Evolutionary conservation across 2,329 filamentous ascomycete genomes (phyloP).

Genomic region (Exophiala calicioides): DNA sequence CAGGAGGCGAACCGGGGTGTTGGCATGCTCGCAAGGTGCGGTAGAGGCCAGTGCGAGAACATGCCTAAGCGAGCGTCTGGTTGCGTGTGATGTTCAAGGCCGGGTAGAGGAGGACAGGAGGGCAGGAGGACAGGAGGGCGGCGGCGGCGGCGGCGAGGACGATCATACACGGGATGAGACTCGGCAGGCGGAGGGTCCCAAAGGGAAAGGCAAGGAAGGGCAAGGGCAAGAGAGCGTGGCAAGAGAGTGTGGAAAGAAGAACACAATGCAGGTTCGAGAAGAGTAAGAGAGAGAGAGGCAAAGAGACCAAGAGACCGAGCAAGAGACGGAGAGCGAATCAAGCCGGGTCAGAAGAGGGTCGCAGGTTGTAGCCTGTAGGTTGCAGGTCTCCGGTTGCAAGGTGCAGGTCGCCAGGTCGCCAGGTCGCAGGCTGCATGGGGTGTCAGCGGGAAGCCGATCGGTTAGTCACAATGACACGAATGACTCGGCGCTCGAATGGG

Average conservation of each 20-base stretch:
- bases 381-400: too few species aligned
- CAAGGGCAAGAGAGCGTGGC: constrained; percentile 16
- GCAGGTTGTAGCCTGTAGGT: too few species aligned
- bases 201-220: constrained; percentile 10
- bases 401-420: too few species aligned
- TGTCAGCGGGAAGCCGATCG: constrained; percentile 2
- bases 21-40: constrained; percentile 22
- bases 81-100: neutral
- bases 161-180: constrained; percentile 2
- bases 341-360: constrained; percentile 6
- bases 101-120: constrained; percentile 1
- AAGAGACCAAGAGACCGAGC: neutral
- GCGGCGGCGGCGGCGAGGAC: constrained; percentile 1
- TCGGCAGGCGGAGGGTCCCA: constrained; percentile 2
- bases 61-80: constrained; percentile 23
- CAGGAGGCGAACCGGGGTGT: constrained; percentile 14
- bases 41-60: constrained; percentile 18
- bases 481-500: too few species aligned
- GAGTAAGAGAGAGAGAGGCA: constrained; percentile 8
- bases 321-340: neutral
- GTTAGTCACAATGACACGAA: too few species aligned
- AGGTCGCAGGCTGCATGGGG: too few species aligned
- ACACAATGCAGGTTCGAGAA: constrained; percentile 6
- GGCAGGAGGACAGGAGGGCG: constrained; percentile 8
- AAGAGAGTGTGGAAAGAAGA: neutral